These are phyloP conservation scores for Forsythia viridissima DNA, from an alignment of 257 asterid species.

Conservation along the genomic window DNA sequence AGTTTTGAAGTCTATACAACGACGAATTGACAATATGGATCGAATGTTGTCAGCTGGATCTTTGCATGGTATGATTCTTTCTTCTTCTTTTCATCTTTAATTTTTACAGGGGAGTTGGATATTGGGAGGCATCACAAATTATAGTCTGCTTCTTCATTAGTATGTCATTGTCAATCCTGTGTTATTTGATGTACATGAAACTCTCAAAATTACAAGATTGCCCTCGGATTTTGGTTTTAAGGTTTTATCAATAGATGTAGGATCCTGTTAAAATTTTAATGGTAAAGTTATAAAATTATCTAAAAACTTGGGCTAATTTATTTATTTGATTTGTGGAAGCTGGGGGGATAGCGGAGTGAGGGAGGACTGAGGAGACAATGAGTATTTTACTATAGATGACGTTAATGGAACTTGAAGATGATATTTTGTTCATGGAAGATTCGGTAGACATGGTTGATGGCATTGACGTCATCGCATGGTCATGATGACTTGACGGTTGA, in stretches of 20 bases:
- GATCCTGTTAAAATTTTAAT: background rate
- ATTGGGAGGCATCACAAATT: background rate
- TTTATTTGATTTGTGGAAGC: background rate
- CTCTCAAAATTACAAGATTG: background rate
- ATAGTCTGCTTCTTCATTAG: slow-evolving; percentile 9
- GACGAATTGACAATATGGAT: slow-evolving; percentile 86
- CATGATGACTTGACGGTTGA: background rate
- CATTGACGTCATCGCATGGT: background rate
- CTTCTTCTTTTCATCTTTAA: background rate
- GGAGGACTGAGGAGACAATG: background rate
- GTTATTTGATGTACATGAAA: background rate
- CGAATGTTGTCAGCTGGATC: slow-evolving; percentile 65
- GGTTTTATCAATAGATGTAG: background rate
- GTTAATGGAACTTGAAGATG: background rate
- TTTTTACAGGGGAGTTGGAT: slow-evolving; percentile 12
- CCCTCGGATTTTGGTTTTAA: background rate
- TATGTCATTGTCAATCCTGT: slow-evolving; percentile 2
- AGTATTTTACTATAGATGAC: background rate
- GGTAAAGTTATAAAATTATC: background rate
- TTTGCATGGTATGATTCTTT: slow-evolving; percentile 47
- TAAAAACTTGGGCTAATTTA: background rate
- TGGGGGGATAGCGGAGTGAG: slow-evolving; percentile 8
- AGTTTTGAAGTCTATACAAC: slow-evolving; percentile 84
- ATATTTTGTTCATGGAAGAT: background rate
- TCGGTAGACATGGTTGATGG: background rate